Evolutionary conservation across 2,329 filamentous ascomycete genomes (phyloP).

Genomic region (Fusarium globosum): DNA sequence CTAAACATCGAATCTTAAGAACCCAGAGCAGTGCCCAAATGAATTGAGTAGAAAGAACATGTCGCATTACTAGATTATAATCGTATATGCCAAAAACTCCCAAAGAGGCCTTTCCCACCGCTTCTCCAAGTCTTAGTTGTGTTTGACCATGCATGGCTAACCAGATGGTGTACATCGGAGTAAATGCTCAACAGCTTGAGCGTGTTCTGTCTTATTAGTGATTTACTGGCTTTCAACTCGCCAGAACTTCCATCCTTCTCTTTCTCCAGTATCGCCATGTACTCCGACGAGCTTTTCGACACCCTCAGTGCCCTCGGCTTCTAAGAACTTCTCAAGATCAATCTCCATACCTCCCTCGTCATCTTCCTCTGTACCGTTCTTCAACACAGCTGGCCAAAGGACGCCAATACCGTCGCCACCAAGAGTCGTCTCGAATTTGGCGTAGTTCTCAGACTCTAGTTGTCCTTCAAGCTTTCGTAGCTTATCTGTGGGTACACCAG

Average conservation of each 20-base stretch:
- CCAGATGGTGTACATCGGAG: conserved; percentile 38
- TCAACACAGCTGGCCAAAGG: conserved; percentile 89
- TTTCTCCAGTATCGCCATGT: conserved; percentile 71
- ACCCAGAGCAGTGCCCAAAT: neutral
- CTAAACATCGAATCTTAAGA: neutral
- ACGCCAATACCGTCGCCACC: conserved; percentile 95
- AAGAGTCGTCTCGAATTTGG: conserved; percentile 87
- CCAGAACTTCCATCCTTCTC: conserved; percentile 91
- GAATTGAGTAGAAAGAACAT: conserved; percentile 27
- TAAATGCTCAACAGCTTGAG: conserved; percentile 9
- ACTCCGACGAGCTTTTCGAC: conserved; percentile 91
- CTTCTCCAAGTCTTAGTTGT: conserved; percentile 34
- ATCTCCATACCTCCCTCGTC: conserved; percentile 90
- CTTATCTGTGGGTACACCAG: conserved; percentile 66
- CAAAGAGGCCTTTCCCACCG: conserved; percentile 30
- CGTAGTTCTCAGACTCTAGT: conserved; percentile 78
- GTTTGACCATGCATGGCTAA: conserved; percentile 39
- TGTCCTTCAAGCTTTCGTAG: conserved; percentile 72
- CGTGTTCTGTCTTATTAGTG: conserved; percentile 1
- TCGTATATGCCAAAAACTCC: conserved; percentile 39
- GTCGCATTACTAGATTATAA: conserved; percentile 45
- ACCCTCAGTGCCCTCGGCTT: conserved; percentile 83
- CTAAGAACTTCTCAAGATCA: conserved; percentile 84
- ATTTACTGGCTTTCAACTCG: conserved; percentile 63
- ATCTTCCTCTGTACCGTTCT: conserved; percentile 83